phyloP scores from a whole-genome alignment of 371 early-diverging fungal genomes.

The Rhizoclosmatium hyalinum region DNA sequence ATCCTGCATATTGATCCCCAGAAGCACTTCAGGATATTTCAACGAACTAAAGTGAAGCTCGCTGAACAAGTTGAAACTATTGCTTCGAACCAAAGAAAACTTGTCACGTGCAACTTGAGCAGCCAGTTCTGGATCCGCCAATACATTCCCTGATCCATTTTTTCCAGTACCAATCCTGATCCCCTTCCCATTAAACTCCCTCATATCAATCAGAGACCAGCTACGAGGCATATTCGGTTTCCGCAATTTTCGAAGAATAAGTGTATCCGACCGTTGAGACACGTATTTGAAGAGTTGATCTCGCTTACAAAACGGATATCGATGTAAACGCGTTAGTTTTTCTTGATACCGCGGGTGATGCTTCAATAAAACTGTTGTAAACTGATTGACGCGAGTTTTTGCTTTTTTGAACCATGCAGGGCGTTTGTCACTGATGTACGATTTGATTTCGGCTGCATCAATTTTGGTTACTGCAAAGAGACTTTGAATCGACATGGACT shows the following conservation, averaged over 20 bases:
- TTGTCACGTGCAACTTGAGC: not conserved
- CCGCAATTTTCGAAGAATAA: conserved; percentile 18
- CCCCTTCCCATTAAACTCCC: not conserved
- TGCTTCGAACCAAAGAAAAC: conserved; percentile 27
- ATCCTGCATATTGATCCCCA: conserved; percentile 9
- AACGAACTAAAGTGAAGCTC: conserved; percentile 9
- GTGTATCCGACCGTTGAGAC: conserved; percentile 23
- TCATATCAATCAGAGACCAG: conserved; percentile 38
- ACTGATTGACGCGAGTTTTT: conserved; percentile 30
- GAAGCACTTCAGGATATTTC: conserved; percentile 2
- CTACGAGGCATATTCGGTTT: conserved; percentile 31
- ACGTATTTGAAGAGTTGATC: conserved; percentile 24
- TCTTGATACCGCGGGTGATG: conserved; percentile 26
- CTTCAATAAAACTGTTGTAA: conserved; percentile 21
- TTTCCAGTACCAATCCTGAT: not conserved
- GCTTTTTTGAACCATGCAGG: conserved; percentile 44
- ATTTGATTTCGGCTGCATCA: conserved; percentile 30
- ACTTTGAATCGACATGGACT: not conserved
- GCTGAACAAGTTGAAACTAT: conserved; percentile 35
- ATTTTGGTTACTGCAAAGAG: not conserved
- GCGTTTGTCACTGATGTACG: conserved; percentile 36
- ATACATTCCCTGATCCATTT: conserved; percentile 2
- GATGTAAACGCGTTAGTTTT: conserved; percentile 34
- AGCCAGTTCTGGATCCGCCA: not conserved
- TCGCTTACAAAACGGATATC: conserved; percentile 28